Evolutionary conservation across 129 eudicot genomes (phyloP), one percentile per base, ranked within the genome.

Genomic region (Scalesia atractyloides): DNA sequence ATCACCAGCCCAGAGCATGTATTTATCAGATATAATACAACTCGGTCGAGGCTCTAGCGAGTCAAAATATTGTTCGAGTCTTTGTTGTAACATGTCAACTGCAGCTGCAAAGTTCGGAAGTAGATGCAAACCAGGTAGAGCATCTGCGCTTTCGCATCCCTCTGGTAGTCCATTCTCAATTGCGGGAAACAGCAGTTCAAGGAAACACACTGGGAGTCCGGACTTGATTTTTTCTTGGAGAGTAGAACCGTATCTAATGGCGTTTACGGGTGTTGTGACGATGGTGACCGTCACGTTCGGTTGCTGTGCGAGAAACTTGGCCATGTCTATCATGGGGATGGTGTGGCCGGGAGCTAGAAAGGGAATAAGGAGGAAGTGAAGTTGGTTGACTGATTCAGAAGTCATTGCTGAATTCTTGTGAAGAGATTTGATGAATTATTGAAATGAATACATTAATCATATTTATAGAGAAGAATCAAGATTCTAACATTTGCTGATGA

Each of bases 101-200:
- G 85, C 89, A 1, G 3, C 30, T 3, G 79, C 46, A 46, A 87
- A 81, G 26, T 82, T 73, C 9, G 20, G 49, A 2, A 59, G 18
- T n/a, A 74, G 34, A 37, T 82, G 77, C 3, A 74, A 1, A 33
- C 85, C 77, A 15, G 82, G 82, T 9, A 90, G 48, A 20, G 26
- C 26, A 66, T 90, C 96, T 0, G 70, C 34, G 9, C 81, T 79
- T 74, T 90, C 97, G 19, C 87, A 83, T 9, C 91, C 91, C 15
- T 81, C 80, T 0, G 97, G 94, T 22, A 87, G 51, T 14, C 91
- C 94, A 0, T 76, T 81, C 57, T 83, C 84, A 0, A 24, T 60
- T 3, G 76, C 66, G 7, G 95, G 84, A 46, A 85, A 87, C 0
- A 66, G 64, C 62, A 87, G 80, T 20, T 68, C 65, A 7, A 79